Evolutionary conservation across 2,329 filamentous ascomycete species (phyloP), one percentile per base, ranked within the genome.

Genomic region (Penicillium occitanis): DNA sequence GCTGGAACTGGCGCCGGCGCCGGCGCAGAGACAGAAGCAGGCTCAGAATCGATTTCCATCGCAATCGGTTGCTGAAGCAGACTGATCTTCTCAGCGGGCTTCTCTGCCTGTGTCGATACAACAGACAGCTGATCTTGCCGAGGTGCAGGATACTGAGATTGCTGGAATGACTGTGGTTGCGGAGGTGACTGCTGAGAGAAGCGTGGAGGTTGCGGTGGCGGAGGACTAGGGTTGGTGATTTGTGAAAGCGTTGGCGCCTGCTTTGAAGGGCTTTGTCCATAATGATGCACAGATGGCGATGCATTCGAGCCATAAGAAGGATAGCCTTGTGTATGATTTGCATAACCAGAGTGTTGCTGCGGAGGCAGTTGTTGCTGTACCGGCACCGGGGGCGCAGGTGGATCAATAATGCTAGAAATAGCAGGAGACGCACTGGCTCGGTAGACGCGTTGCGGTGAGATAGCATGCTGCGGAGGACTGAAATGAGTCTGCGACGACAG

Each of bases 341-440:
- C 11, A 37, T 66, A 66, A 13, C 40, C 25, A 30, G 60, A 37
- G 35, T 42, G 73, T 73, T 58, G 71, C 71, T 68, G 69, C 8
- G 65, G 58, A 48, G 66, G 66, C 55, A 61, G 25, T 19, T 61
- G 61, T 37, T 75, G 73, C 8, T 65, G 67, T 33, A 63, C 73
- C 77, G 73, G 74, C 71, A 70, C 73, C 71, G 77, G 74, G 63
- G 60, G 71, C 48, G 72, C 77, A 1, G 86, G 85, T 40, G 90
- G 90, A 71, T 97, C 92, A 61, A 97, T 91, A 66, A 97, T 85
- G 78, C 92, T 96, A 5, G 92, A 90, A 71, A 97, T 97, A 2
- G 94, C 94, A 1, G 94, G 93, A 4, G 94, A 97, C 46, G 91
- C 91, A 75, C 91, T 94, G n/a, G 91, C 90, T 64, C 90, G 87